phyloP scores from a whole-genome alignment of 768 basidiomycete species.

The Rickenella mellea region DNA sequence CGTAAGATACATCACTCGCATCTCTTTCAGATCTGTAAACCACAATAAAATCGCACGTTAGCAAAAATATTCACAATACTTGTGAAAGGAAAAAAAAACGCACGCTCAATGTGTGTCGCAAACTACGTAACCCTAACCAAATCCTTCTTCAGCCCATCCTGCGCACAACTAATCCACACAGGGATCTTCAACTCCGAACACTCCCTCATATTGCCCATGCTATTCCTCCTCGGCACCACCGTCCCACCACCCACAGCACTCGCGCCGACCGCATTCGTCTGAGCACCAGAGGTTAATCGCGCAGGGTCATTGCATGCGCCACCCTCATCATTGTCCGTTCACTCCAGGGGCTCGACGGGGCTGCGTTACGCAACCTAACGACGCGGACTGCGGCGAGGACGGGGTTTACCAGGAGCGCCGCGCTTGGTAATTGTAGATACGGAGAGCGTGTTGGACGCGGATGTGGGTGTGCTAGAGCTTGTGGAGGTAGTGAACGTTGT shows the following conservation, averaged over 20 bases:
- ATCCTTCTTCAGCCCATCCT: slow-evolving; percentile 66
- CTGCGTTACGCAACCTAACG: slow-evolving; percentile 36
- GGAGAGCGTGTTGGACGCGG: slow-evolving; percentile 4
- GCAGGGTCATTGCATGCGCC: too few relatives aligned
- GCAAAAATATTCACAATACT: not conserved
- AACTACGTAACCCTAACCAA: slow-evolving; percentile 82
- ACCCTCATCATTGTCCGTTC: too few relatives aligned
- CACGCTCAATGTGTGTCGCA: slow-evolving; percentile 73
- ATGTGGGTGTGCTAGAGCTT: slow-evolving; percentile 5
- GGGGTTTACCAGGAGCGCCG: slow-evolving; percentile 12
- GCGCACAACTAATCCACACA: slow-evolving; percentile 63
- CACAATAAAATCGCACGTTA: slow-evolving; percentile 4
- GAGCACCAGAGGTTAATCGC: too few relatives aligned
- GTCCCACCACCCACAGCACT: slow-evolving; percentile 9
- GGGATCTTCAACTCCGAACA: slow-evolving; percentile 31
- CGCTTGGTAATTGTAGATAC: slow-evolving; percentile 6
- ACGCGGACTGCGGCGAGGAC: slow-evolving; percentile 35
- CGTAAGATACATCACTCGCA: slow-evolving; percentile 46
- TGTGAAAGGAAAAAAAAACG: slow-evolving; percentile 24
- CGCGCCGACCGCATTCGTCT: slow-evolving; percentile 12
- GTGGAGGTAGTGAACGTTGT: slow-evolving; percentile 11
- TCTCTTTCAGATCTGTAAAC: slow-evolving; percentile 57
- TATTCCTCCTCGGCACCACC: slow-evolving; percentile 43
- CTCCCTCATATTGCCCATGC: slow-evolving; percentile 65
- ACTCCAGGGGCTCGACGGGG: too few relatives aligned